phyloP scores from a whole-genome alignment of 768 basidiomycete genomes.

The Tricholoma saponaceum region DNA sequence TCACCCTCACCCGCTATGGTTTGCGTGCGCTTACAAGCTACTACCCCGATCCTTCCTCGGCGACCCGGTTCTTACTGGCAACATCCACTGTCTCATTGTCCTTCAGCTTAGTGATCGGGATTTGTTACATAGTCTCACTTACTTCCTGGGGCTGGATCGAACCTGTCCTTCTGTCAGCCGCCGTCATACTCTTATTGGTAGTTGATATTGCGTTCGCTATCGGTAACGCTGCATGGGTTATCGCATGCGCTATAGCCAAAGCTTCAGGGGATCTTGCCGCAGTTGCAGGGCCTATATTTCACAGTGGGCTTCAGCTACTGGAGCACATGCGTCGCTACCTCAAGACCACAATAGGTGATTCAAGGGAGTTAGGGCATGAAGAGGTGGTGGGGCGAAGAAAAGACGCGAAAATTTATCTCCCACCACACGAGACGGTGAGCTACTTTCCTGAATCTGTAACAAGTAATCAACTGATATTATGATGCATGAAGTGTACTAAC shows the following conservation, averaged over 20 bases:
- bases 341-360: background rate
- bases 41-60: background rate
- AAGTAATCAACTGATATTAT: background rate
- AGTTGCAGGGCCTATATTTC: background rate
- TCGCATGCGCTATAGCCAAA: background rate
- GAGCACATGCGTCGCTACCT: background rate
- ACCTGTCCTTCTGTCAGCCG: background rate
- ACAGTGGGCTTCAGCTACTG: background rate
- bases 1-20: background rate
- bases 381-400: background rate
- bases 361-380: background rate
- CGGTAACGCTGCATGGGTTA: background rate
- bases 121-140: background rate
- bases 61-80: background rate
- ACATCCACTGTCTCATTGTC: background rate
- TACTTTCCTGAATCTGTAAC: background rate
- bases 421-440: background rate
- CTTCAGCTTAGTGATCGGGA: background rate
- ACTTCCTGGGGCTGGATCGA: background rate
- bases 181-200: background rate
- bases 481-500: background rate
- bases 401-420: background rate
- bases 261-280: background rate
- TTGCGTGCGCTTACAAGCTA: background rate
- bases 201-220: background rate